Evolutionary conservation across 2,329 filamentous ascomycete genomes (phyloP).

Genomic region (Sarocladiaceae sp.): DNA sequence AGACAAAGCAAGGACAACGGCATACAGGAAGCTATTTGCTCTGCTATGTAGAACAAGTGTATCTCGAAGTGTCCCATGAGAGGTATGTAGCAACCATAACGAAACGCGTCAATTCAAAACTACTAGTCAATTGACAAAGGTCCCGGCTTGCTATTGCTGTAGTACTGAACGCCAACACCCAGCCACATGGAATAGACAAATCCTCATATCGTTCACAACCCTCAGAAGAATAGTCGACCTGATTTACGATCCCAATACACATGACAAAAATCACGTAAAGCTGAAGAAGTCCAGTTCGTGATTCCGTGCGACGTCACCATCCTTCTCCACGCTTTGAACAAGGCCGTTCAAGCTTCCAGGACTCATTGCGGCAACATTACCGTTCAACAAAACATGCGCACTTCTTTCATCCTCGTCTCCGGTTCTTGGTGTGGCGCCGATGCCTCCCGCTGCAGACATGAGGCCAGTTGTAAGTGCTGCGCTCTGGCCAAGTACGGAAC

Average conservation of each 20-base stretch:
- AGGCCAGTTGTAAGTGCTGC: slow-evolving; percentile 19
- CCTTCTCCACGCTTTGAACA: slow-evolving; percentile 23
- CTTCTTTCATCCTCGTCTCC: slow-evolving; percentile 11
- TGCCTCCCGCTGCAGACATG: slow-evolving; percentile 16
- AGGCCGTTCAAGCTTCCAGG: slow-evolving; percentile 26
- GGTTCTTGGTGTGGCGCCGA: slow-evolving; percentile 10
- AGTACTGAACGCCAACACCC: too few species aligned
- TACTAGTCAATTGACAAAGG: too few species aligned
- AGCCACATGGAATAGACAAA: too few species aligned
- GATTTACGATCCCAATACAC: too few species aligned
- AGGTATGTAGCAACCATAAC: too few species aligned
- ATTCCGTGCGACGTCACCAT: slow-evolving; percentile 20
- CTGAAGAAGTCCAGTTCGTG: slow-evolving; percentile 35
- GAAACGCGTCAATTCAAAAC: too few species aligned
- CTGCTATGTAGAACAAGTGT: too few species aligned
- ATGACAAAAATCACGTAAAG: slow-evolving; percentile 20
- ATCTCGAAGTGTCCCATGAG: too few species aligned
- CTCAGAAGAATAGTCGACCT: too few species aligned
- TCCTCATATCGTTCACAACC: not conserved
- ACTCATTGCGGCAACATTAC: slow-evolving; percentile 14
- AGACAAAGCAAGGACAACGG: too few species aligned
- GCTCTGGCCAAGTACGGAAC: slow-evolving; percentile 20
- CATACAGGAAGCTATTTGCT: too few species aligned
- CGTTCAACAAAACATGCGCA: slow-evolving; percentile 1
- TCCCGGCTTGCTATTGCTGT: too few species aligned